phyloP scores from a whole-genome alignment of 1,284 basidiomycete genomes.

The Cerrena zonata region DNA sequence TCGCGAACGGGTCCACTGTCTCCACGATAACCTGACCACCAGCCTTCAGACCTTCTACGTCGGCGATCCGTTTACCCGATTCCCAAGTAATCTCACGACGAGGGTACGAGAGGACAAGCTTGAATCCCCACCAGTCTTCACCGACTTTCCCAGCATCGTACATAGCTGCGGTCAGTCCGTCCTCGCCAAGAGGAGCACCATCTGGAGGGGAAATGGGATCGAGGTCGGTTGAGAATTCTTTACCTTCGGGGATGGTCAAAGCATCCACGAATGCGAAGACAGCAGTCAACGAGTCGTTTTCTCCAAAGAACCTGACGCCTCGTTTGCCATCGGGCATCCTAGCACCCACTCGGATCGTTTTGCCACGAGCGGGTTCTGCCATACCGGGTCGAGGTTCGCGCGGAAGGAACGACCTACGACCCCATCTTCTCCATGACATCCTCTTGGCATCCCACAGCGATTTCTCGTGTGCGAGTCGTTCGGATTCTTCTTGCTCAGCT shows the following conservation, averaged over 20 bases:
- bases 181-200: constrained; percentile 28
- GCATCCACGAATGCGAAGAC: constrained; percentile 70
- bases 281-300: constrained; percentile 47
- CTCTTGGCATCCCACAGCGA: constrained; percentile 29
- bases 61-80: constrained; percentile 36
- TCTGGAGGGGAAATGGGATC: constrained; percentile 42
- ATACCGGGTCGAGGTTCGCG: constrained; percentile 29
- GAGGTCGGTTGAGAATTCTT: constrained; percentile 27
- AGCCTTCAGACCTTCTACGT: constrained; percentile 50
- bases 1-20: constrained; percentile 24
- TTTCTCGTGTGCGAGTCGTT: constrained; percentile 28
- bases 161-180: constrained; percentile 39
- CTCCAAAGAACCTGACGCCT: constrained; percentile 51
- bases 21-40: constrained; percentile 74
- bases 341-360: constrained; percentile 55
- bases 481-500: constrained; percentile 24
- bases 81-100: constrained; percentile 57
- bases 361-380: constrained; percentile 22
- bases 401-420: constrained; percentile 34
- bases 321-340: constrained; percentile 63
- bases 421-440: constrained; percentile 50
- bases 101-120: constrained; percentile 65
- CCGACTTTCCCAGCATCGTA: constrained; percentile 21
- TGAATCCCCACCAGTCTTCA: constrained; percentile 68
- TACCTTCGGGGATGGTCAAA: constrained; percentile 34